Evolutionary conservation across 352 stramenopile genomes (phyloP), one percentile per base, ranked within the genome.

Genomic region (Elongisporangium senticosum): DNA sequence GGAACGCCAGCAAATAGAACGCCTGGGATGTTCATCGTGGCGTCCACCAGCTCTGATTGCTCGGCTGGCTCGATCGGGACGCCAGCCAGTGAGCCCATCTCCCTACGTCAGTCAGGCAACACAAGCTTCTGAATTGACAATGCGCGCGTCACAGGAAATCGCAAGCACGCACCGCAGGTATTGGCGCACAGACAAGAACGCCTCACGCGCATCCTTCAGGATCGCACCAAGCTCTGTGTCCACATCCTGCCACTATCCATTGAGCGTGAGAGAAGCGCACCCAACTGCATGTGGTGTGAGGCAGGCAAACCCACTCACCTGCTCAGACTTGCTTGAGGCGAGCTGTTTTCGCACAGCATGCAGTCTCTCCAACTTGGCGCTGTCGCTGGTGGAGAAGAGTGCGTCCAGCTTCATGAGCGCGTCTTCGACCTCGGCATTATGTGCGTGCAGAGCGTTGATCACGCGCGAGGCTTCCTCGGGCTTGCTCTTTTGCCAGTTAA

Each of bases 1-100:
- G 96, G 96, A 11, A 99, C 95, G 39, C 96, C 93, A 51, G 89
- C 90, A 6, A 94, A 84, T 20, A 99, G 62, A 11, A 99, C 96
- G 43, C 96, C 96, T 24, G 96, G 89, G 23, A 99, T 66, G 19
- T 70, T 66, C 70, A 96, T 79, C 1, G 96, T 98, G 57, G 91
- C 93, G 67, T 99, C 86, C 6, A 97, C 86, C 3, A 99, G 76
- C 56, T 62, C 69, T 6, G 91, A 97, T 66, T 99, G 96, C 59
- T 84, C 76, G 1, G 79, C 71, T 22, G 96, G 96, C 66, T 99
- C 96, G 57, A 99, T 95, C 1, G 90, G 92, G 26, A 98, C 96
- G 14, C 71, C 75, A 13, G 96, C 93, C 19, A 70, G 58, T 22
- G 83, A 76, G 21, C 96, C 95, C 89, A 99, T 98, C 52, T 86